Base-by-base conservation (phyloP, 768 basidiomycete species). In the Phlebiopsis flavidoalba region DNA sequence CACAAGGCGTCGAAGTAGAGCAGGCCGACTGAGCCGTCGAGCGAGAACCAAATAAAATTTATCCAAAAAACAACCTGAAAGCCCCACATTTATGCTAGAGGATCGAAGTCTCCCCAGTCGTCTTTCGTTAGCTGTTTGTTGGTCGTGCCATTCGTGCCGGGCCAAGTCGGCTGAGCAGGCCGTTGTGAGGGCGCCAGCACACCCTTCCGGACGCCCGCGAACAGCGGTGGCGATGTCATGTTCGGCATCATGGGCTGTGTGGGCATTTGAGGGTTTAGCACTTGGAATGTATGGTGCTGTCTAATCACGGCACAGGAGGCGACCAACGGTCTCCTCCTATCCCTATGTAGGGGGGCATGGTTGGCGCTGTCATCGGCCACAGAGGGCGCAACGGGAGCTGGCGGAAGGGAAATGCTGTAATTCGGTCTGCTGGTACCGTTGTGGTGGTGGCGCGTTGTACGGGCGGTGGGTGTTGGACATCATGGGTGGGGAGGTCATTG, bases 31-130 rank as follows among this genome's bases (percentile, higher is more conserved):
- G 60, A 48, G 17, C 52, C 33, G 48, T 17, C 8, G 15, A 19
- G 36, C 37, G 12, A 19, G 43, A 50, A 33, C 22, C 17, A 45
- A 31, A 55, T 65, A 60, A 47, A 62, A 50, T 58, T 49, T 64
- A 46, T 59, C 53, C 53, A 35, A 62, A 60, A 45, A 58, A 36
- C 14, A 43, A n/a, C n/a, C 40, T 40, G 22, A 46, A 36, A 51
- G 52, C n/a, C 48, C 31, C 49, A 7, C 2, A 46, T 63, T 31
- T 73, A 88, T 54, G 82, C 79, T 49, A 91, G 74, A 12, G 91
- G 91, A 75, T 93, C 91, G 69, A 93, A 93, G 70, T 90, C 91
- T 22, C 83, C 84, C 88, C 88, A 91, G 61, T 86, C 85, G 64
- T 85, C 80, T 65, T 87, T 88, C 35, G 84, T 80, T 14, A 80